Conservation (phyloP, 306 rosid species). For the Prunus davidiana region DNA sequence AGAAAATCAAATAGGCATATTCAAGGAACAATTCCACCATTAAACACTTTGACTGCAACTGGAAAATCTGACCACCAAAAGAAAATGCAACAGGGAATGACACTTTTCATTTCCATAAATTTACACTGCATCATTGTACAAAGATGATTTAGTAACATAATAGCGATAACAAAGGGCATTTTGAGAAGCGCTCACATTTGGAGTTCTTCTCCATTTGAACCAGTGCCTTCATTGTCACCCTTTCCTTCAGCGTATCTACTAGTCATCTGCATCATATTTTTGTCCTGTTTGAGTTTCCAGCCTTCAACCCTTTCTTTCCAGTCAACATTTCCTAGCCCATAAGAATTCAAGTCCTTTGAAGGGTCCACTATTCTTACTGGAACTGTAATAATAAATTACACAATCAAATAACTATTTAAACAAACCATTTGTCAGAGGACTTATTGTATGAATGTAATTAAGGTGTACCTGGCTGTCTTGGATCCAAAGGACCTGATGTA, state of each 20-base stretch:
- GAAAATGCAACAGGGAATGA: background rate
- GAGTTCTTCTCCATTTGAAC: constrained; percentile 97
- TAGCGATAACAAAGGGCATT: background rate
- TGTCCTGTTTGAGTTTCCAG: constrained; percentile 97
- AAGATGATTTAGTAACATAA: background rate
- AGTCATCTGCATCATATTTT: constrained; percentile 69
- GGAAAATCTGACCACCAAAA: background rate
- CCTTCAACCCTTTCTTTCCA: constrained; percentile 99
- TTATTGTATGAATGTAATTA: background rate
- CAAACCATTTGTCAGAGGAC: constrained; percentile 7
- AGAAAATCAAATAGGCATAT: background rate
- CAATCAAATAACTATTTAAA: constrained; percentile 19
- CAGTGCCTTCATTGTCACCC: constrained; percentile 95
- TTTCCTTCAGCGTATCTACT: constrained; percentile 82
- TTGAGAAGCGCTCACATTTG: constrained; percentile 62
- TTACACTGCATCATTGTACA: background rate
- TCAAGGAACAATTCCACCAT: background rate
- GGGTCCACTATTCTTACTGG: constrained; percentile 92
- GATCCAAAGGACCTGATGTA: constrained; percentile 95
- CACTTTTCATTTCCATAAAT: background rate
- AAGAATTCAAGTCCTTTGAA: constrained; percentile 90
- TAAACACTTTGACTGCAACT: background rate
- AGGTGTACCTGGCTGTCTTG: constrained; percentile 82
- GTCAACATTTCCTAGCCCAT: constrained; percentile 97
- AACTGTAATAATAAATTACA: constrained; percentile 45